These are phyloP conservation scores for Oryza coarctata DNA, from an alignment of 176 grass and related monocot genomes.

Conservation along the genomic window DNA sequence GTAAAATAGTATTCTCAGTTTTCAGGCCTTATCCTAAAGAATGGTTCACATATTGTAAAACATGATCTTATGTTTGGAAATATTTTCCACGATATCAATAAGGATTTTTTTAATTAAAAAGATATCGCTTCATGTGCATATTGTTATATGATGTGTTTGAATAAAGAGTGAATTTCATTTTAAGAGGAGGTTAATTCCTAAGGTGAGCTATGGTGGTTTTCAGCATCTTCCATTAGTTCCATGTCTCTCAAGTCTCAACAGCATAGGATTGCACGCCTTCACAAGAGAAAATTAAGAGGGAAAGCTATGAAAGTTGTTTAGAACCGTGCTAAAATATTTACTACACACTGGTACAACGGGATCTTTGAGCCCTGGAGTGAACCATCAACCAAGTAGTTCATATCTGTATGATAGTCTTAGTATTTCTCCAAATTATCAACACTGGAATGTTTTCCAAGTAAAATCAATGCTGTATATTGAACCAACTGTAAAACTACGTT, in stretches of 20 bases:
- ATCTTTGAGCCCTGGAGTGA: not conserved
- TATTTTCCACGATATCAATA: not conserved
- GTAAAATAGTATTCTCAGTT: not conserved
- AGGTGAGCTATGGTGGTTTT: not conserved
- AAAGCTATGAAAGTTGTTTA: not conserved
- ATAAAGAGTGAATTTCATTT: not conserved
- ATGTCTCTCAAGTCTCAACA: not conserved
- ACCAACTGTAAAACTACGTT: slow-evolving; percentile 2
- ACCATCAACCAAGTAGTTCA: not conserved
- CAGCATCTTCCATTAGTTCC: not conserved
- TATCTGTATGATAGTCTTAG: not conserved
- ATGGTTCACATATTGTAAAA: not conserved
- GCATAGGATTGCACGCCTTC: not conserved
- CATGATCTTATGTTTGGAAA: too few species aligned
- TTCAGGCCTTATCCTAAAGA: slow-evolving; percentile 8
- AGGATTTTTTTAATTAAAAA: not conserved
- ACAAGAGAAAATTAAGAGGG: not conserved
- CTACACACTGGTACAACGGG: not conserved
- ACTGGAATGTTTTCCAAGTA: not conserved
- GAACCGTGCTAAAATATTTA: slow-evolving; percentile 17
- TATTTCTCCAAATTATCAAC: not conserved
- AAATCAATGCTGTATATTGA: not conserved
- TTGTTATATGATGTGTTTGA: slow-evolving; percentile 1
- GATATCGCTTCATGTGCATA: slow-evolving; percentile 4
- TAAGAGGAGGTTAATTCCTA: not conserved